phyloP scores from a whole-genome alignment of 139 green algal species.

The Closterium sp. region DNA sequence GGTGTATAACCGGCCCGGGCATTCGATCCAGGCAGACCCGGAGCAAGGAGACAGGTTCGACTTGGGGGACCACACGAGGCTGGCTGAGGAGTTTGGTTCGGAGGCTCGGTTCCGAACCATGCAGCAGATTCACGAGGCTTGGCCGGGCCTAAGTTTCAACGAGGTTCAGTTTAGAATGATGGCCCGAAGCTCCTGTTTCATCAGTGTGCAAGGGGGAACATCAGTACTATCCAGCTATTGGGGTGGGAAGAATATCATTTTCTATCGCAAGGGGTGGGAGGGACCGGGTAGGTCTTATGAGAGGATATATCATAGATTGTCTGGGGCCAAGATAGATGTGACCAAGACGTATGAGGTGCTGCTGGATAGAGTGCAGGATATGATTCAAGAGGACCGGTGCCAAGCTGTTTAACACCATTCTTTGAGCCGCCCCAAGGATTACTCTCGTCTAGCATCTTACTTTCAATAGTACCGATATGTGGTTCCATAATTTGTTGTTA shows the following conservation, averaged over 20 bases:
- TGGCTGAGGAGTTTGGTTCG: slow-evolving; percentile 9
- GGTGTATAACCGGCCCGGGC: slow-evolving; percentile 27
- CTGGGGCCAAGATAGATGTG: slow-evolving; percentile 1
- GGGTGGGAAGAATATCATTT: slow-evolving; percentile 31
- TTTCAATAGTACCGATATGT: too few relatives aligned
- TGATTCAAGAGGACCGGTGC: not conserved
- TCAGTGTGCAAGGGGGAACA: slow-evolving; percentile 31
- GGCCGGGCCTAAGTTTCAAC: slow-evolving; percentile 21
- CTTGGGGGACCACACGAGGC: not conserved
- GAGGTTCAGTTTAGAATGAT: slow-evolving; percentile 38
- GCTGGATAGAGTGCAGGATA: not conserved
- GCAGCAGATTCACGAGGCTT: slow-evolving; percentile 22
- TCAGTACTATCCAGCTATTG: slow-evolving; percentile 26
- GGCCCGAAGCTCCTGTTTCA: slow-evolving; percentile 4
- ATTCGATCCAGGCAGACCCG: not conserved
- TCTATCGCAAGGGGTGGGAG: slow-evolving; percentile 14
- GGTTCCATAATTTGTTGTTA: too few relatives aligned
- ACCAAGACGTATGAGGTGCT: not conserved
- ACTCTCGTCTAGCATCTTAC: too few relatives aligned
- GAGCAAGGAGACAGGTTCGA: not conserved
- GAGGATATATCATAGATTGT: slow-evolving; percentile 12
- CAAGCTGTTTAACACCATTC: not conserved
- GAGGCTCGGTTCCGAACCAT: slow-evolving; percentile 2
- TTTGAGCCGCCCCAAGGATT: too few relatives aligned
- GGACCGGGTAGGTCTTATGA: not conserved